Evolutionary conservation across 768 basidiomycete species (phyloP), one percentile per base, ranked within the genome.

Genomic region (Pulveroboletus sp.): DNA sequence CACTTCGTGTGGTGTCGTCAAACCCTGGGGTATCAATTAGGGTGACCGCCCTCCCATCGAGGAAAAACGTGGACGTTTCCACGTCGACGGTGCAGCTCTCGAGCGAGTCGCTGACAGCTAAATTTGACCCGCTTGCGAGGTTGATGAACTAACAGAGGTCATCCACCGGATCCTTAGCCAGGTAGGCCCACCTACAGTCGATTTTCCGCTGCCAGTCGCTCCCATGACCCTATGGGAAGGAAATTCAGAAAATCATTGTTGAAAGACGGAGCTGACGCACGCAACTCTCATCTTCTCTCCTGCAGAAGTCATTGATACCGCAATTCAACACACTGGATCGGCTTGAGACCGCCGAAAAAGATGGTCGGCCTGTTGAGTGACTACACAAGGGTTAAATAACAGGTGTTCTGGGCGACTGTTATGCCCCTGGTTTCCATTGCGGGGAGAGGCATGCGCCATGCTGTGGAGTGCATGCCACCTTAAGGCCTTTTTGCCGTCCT

Each of bases 21-120:
- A 82, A 82, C 6, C 81, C 81, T 0, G 81, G 81, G 0, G 81
- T 83, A 54, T 83, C 82, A 39, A 83, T 73, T 16, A 83, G 59
- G 0, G 65, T 73, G 30, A 82, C 68, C 14, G 47, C 58, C 10
- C 62, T 63, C 3, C 72, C 76, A 34, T 76, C 72, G 11, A 79
- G 58, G 22, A 64, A 53, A 56, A 81, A 78, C 0, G 75, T 64
- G 9, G 68, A 52, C 0, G 76, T 64, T 34, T 54, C 53, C 12
- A 63, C 61, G 13, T 63, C 54, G 39, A 54, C n/a, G 26, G 60
- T 61, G 32, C 60, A 61, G 20, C 60, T 63, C 37, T 60, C 61
- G 12, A 61, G 61, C 13, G 60, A 63, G 22, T 63, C 47, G 13
- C 61, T 63, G 45, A 63, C 61, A 17, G 44, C 39, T 31, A 60